Percentiles rank a stretch among this genome's conserved stretches.
phyloP scores from a whole-genome alignment of 768 basidiomycete species.

The Termitomyces sp. region DNA sequence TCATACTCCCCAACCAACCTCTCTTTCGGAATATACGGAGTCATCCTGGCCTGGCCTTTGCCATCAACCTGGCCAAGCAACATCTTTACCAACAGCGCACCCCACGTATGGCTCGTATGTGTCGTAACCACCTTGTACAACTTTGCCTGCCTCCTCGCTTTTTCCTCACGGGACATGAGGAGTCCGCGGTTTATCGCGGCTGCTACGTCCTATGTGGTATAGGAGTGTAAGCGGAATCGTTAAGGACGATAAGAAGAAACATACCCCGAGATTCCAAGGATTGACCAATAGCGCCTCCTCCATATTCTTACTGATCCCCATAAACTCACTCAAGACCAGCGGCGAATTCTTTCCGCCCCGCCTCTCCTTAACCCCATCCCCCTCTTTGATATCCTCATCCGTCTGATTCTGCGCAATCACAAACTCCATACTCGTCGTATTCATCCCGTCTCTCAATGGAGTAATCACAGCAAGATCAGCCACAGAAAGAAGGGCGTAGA shows the following conservation, averaged over 20 bases:
- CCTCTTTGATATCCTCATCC: background rate
- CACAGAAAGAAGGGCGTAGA: conserved; percentile 89
- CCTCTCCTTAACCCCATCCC: background rate
- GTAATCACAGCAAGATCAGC: conserved; percentile 96
- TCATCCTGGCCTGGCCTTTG: conserved; percentile 75
- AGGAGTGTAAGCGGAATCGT: background rate
- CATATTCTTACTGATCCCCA: conserved; percentile 95
- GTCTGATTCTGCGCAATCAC: conserved; percentile 88
- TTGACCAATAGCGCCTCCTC: conserved; percentile 85
- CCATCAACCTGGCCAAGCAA: conserved; percentile 76
- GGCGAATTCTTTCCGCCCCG: conserved; percentile 56
- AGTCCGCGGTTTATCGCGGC: conserved; percentile 88
- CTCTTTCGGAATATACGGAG: conserved; percentile 72
- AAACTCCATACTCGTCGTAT: conserved; percentile 98
- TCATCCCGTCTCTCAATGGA: conserved; percentile 96
- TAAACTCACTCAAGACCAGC: conserved; percentile 92
- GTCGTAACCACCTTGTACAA: conserved; percentile 84
- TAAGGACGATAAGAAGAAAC: conserved; percentile 20
- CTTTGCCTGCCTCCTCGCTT: conserved; percentile 62
- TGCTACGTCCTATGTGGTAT: conserved; percentile 62
- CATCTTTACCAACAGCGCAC: conserved; percentile 83
- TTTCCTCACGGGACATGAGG: conserved; percentile 74
- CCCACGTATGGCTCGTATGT: conserved; percentile 94
- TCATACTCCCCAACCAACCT: conserved; percentile 57
- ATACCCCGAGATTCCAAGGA: conserved; percentile 89